Conservation (phyloP, 192 early-diverging fungal genomes). For the Backusella psychrophila region DNA sequence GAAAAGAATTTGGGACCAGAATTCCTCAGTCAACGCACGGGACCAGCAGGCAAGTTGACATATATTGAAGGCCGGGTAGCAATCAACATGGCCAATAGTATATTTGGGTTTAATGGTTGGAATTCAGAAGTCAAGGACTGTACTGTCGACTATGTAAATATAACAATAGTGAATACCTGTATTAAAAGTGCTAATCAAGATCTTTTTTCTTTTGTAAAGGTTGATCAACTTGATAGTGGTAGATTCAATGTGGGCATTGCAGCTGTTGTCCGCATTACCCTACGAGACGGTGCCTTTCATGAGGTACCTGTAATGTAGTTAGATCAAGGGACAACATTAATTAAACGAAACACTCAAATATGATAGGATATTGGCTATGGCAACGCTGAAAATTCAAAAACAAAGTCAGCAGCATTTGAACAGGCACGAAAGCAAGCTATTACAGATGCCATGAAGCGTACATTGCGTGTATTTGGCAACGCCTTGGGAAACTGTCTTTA, state of each 20-base stretch:
- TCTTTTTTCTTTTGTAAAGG: not conserved
- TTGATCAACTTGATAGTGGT: slow-evolving; percentile 48
- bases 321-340: not conserved
- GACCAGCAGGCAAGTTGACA: slow-evolving; percentile 4
- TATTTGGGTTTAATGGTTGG: slow-evolving; percentile 98
- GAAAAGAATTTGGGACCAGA: slow-evolving; percentile 9
- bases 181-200: not conserved
- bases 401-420: slow-evolving; percentile 78
- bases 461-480: slow-evolving; percentile 77
- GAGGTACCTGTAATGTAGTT: slow-evolving; percentile 50
- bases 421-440: slow-evolving; percentile 88
- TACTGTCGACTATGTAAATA: slow-evolving; percentile 74
- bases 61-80: slow-evolving; percentile 72
- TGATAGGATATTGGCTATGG: slow-evolving; percentile 87
- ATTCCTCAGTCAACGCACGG: slow-evolving; percentile 3
- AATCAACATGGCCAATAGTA: slow-evolving; percentile 86
- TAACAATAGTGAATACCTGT: not conserved
- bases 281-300: slow-evolving; percentile 84
- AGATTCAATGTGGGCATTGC: slow-evolving; percentile 71
- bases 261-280: slow-evolving; percentile 76
- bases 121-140: slow-evolving; percentile 67
- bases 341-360: not conserved
- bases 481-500: slow-evolving; percentile 18
- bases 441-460: slow-evolving; percentile 90
- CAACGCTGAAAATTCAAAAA: slow-evolving; percentile 71